Base-by-base conservation (phyloP, 768 basidiomycete genomes). In the Boletus vinaceobasis region DNA sequence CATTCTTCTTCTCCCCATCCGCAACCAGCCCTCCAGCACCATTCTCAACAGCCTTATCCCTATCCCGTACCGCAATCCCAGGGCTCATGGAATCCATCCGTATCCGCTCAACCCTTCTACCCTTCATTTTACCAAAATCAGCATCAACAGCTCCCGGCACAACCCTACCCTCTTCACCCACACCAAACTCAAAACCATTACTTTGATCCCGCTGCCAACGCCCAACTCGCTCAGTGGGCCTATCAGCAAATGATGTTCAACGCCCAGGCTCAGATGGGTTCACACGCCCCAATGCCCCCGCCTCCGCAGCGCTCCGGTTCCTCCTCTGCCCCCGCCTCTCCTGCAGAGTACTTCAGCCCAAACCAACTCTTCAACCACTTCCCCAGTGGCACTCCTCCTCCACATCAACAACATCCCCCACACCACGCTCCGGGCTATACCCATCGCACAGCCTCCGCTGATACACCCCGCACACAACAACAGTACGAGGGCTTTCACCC, bases 231-330 rank as follows among this genome's bases (percentile, higher is more conserved):
- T 4, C 88, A 89, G 69, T 93, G 90, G 90, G 88, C 90, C 36
- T 93, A 93, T 73, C 90, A 91, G 72, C 90, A 92, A 65, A 91
- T 92, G 90, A 85, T 93, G 84, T 87, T 83, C 84, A 85, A 44
- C 81, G 73, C 77, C n/a, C 75, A 81, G 60, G 66, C 67, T 9
- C 67, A 68, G 59, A 70, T 77, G 63, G 77, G 78, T 48, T 69
- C 73, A 27, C 72, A 67, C 53, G 40, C 67, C 31, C 62, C 59
- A 27, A 52, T 67, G 42, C 42, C 61, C 1, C 63, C 65, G 17
- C 8, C 56, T 6, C 36, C 58, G 0, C 79, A 79, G 63, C 77
- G 79, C 37, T 73, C 74, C 33, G 66, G 65, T 40, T 68, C 75
- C 46, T 68, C 73, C 39, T 67, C 71, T 56, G 71, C 72, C 33